A percentile compares a stretch with the other conserved stretches of the same genome.
Conservation (phyloP, 257 asterid genomes). For the Solanum sejunctum region DNA sequence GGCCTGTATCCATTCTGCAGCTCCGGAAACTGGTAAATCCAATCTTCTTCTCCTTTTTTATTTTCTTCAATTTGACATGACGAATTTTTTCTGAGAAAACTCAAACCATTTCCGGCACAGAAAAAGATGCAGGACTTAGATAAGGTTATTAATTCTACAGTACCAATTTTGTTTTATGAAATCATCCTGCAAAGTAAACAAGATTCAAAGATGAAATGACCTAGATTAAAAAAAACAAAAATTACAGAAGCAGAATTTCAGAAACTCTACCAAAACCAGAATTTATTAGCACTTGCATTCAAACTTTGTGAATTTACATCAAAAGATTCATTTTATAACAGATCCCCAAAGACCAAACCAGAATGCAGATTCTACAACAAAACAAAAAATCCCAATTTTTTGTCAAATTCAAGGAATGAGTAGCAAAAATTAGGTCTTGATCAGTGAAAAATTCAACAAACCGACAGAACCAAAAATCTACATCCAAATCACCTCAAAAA, state of each 20-base stretch:
- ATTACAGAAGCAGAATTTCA: not conserved
- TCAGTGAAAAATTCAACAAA: not conserved
- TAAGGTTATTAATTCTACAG: not conserved
- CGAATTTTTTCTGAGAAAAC: not conserved
- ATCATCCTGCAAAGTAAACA: not conserved
- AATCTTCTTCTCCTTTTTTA: slow-evolving; percentile 1
- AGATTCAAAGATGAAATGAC: not conserved
- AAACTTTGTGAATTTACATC: not conserved
- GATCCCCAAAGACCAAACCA: not conserved
- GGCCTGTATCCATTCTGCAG: slow-evolving; percentile 32
- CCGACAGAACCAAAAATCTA: not conserved
- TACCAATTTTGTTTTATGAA: not conserved
- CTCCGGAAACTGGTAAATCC: slow-evolving; percentile 21
- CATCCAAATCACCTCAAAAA: not conserved
- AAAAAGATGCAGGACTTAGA: not conserved
- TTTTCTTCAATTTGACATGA: not conserved
- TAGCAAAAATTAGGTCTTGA: not conserved
- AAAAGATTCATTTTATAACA: not conserved
- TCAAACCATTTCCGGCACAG: not conserved
- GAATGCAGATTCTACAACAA: not conserved
- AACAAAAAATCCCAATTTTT: not conserved
- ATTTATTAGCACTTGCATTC: not conserved
- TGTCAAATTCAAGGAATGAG: not conserved
- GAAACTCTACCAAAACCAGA: not conserved
- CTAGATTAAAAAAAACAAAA: not conserved